These are phyloP conservation scores for Venturiaceae sp. DNA, from an alignment of 2,329 filamentous ascomycete genomes.

Conservation along the genomic window DNA sequence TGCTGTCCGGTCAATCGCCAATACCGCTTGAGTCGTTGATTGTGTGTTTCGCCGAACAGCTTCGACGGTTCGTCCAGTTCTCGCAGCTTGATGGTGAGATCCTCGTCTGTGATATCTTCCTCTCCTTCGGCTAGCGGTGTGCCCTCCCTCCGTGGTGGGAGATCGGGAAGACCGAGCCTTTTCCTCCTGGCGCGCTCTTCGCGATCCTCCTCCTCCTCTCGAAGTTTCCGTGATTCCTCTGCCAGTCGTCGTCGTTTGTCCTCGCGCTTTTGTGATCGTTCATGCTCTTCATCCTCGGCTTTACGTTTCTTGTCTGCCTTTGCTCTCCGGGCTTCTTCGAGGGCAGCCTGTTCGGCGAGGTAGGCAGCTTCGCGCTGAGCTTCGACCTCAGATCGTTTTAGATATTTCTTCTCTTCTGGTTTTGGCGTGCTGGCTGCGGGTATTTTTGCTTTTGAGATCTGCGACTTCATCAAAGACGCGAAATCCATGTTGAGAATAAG, in stretches of 20 bases:
- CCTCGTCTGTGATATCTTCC: constrained; percentile 61
- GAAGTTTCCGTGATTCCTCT: constrained; percentile 61
- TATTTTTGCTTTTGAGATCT: constrained; percentile 72
- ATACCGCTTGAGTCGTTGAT: constrained; percentile 60
- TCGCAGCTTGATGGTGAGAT: constrained; percentile 59
- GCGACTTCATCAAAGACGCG: constrained; percentile 82
- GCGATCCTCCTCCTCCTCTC: constrained; percentile 63
- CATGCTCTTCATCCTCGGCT: constrained; percentile 73
- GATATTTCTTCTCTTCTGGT: constrained; percentile 55
- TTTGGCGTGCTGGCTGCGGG: constrained; percentile 22
- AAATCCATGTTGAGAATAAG: constrained; percentile 75
- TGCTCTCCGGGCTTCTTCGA: constrained; percentile 62
- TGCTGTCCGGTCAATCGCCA: constrained; percentile 44
- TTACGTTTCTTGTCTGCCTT: constrained; percentile 73
- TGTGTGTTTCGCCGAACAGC: constrained; percentile 76
- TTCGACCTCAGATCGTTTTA: constrained; percentile 79
- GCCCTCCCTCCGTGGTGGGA: constrained; percentile 41
- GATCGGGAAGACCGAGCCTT: constrained; percentile 69
- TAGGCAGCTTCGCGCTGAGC: constrained; percentile 73
- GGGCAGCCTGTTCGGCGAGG: constrained; percentile 65
- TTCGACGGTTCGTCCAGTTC: constrained; percentile 61
- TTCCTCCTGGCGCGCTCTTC: constrained; percentile 66
- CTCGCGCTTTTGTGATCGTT: constrained; percentile 59
- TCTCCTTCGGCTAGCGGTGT: constrained; percentile 27
- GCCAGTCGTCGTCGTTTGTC: constrained; percentile 75